Base-by-base conservation (phyloP, 768 basidiomycete genomes). In the Lentinula sp. region DNA sequence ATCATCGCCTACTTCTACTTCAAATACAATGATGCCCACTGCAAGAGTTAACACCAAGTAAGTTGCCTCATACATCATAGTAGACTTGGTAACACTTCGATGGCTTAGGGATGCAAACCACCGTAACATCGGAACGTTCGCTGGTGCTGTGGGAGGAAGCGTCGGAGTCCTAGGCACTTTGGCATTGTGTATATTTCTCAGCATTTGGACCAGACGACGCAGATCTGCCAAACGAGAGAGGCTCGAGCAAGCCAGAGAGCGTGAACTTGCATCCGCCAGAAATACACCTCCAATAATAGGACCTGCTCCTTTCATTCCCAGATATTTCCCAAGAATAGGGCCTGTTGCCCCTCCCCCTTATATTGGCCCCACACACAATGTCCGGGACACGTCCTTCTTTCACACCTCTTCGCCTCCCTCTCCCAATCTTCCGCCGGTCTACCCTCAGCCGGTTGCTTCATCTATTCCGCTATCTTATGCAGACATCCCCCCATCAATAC, bases 261-360 rank as follows among this genome's bases (percentile, higher is more conserved):
- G 61, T 45, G 64, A 59, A 15, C 58, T 63, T 23, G 64, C 51
- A 48, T 67, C 69, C 6, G 63, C 69, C 41, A 71, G 69, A 51
- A 69, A 73, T 35, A 50, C 5, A 65, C 76, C 75, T 63, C 66
- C 56, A 37, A 79, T 81, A 77, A 66, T 68, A 20, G 82, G 81
- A 10, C 79, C 81, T 32, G 71, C 70, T 8, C 75, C 79, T 3
- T 85, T 85, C 69, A 69, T 82, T 18, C 82, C 83, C 69, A 79
- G 82, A 66, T 84, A 77, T 69, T 84, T 84, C 79, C 84, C 82
- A 32, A 81, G 79, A 8, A 79, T 81, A 0, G 66, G 79, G 16
- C 72, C 73, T 41, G 62, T 72, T 37, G 75, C 78, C 6, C 81
- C 76, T 9, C 77, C 78, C 23, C 70, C 77, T 41, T 74, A 78